These are phyloP conservation scores for Naganishia randhawae DNA, from an alignment of 768 basidiomycete genomes.

Conservation along the genomic window DNA sequence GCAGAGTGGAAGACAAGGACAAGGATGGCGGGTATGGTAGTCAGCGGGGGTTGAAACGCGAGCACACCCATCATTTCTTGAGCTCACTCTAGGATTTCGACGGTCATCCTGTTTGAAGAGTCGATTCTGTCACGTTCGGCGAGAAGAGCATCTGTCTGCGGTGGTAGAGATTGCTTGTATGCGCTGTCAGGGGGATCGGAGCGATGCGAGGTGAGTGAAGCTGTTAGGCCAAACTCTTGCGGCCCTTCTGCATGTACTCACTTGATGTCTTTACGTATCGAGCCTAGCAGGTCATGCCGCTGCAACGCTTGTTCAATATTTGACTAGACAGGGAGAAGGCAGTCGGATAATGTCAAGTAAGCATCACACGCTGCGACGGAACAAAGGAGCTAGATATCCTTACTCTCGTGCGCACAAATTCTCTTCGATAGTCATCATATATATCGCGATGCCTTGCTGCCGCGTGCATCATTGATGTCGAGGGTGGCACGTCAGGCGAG, in stretches of 20 bases:
- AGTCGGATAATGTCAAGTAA: not conserved
- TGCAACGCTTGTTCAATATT: conserved; percentile 80
- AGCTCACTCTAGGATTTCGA: conserved; percentile 80
- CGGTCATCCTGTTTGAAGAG: conserved; percentile 89
- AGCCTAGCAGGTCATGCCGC: conserved; percentile 78
- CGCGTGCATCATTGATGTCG: conserved; percentile 78
- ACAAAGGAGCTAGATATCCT: conserved; percentile 1
- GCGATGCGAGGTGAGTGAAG: not conserved
- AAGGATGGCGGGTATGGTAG: conserved; percentile 2
- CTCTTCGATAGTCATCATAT: conserved; percentile 77
- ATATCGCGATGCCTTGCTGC: conserved; percentile 88
- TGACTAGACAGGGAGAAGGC: conserved; percentile 53
- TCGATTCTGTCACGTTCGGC: conserved; percentile 86
- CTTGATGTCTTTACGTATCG: conserved; percentile 95
- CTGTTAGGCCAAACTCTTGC: not conserved
- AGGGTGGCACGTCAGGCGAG: conserved; percentile 63
- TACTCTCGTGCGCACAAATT: conserved; percentile 82
- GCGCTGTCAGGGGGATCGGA: conserved; percentile 64
- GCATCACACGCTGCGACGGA: not conserved
- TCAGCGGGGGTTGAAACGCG: not conserved
- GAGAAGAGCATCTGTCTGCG: conserved; percentile 77
- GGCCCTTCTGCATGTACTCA: conserved; percentile 51
- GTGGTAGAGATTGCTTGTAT: conserved; percentile 67
- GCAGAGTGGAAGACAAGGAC: conserved; percentile 1
- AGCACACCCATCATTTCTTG: not conserved